Evolutionary conservation across 2,329 filamentous ascomycete genomes (phyloP), one percentile per base, ranked within the genome.

Genomic region (Zasmidium angulare): DNA sequence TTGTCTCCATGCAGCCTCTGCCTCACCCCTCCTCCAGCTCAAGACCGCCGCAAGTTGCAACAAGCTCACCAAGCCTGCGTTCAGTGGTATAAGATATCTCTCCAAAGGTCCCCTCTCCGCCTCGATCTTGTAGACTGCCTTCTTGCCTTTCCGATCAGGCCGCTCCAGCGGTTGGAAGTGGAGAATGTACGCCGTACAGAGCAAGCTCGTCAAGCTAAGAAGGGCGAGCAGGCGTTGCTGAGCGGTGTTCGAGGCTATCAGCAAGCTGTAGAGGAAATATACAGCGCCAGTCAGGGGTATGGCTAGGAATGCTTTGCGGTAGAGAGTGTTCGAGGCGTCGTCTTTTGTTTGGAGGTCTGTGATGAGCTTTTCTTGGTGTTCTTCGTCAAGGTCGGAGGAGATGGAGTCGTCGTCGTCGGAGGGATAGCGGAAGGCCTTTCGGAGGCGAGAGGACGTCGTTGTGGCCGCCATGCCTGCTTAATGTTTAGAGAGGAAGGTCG

Each of bases 351-450:
- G 72, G 29, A 90, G 83, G 47, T 71, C 68, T 17, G 70, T 67
- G 68, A 91, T 90, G 10, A 89, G 78, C 51, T 76, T 71, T 68
- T 89, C 87, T 78, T 90, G 88, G 83, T 76, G 69, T 82, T 93
- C 83, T 75, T 93, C 89, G 72, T 95, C 91, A 61, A 95, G 79
- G 56, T 86, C 84, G 65, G 86, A 82, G 12, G 84, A 61, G 23
- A 66, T 64, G 59, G 82, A 26, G 36, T 83, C 79, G 43, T 84
- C 80, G 50, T 82, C 81, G 68, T 89, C 86, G 58, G 79, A 76
- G 3, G 89, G 89, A 76, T 93, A 95, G 61, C 83, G 84, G 76
- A 96, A 95, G 9, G 89, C 88, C 68, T 84, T 88, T 69, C 92
- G 87, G 48, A 95, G 79, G 57, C 63, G 63, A 20, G 60, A 57